These are phyloP conservation scores for Lipomyces mesembrius DNA, from an alignment of 805 yeast species.

Conservation along the genomic window DNA sequence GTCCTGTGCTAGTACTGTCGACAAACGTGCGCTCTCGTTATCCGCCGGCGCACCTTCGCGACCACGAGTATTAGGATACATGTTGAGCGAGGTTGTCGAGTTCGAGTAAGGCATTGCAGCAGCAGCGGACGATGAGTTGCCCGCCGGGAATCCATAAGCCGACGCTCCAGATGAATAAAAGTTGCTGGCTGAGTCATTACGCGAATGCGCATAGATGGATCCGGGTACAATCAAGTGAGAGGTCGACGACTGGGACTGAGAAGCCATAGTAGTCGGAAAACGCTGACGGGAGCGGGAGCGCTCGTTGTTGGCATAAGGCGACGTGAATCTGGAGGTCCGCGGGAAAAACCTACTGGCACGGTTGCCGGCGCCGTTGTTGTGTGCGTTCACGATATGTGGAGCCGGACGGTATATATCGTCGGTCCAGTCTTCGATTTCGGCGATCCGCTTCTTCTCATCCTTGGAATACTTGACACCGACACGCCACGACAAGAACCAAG, in stretches of 20 bases:
- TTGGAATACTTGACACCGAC: constrained; percentile 78
- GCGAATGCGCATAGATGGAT: constrained; percentile 26
- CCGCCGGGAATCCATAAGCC: constrained; percentile 14
- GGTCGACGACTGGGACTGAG: constrained; percentile 39
- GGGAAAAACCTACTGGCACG: constrained; percentile 37
- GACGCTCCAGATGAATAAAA: constrained; percentile 18
- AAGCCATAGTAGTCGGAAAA: constrained; percentile 38
- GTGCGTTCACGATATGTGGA: constrained; percentile 48
- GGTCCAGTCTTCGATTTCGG: constrained; percentile 84
- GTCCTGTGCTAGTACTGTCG: constrained; percentile 21
- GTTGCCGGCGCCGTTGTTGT: constrained; percentile 18
- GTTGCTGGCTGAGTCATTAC: constrained; percentile 23
- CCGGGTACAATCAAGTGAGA: constrained; percentile 37
- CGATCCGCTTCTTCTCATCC: constrained; percentile 63
- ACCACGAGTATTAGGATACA: constrained; percentile 18
- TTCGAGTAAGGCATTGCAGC: constrained; percentile 11
- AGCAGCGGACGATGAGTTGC: constrained; percentile 15
- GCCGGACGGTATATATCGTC: constrained; percentile 61
- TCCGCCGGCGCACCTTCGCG: constrained; percentile 33
- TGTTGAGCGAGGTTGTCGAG: constrained; percentile 16
- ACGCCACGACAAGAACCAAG: constrained; percentile 71
- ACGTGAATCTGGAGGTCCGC: constrained; percentile 36
- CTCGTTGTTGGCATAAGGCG: constrained; percentile 24
- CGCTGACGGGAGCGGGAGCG: constrained; percentile 32
- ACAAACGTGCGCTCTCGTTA: constrained; percentile 23